These are phyloP conservation scores for Condylostoma magnum DNA, from an alignment of 169 alveolate genomes.

Conservation along the genomic window DNA sequence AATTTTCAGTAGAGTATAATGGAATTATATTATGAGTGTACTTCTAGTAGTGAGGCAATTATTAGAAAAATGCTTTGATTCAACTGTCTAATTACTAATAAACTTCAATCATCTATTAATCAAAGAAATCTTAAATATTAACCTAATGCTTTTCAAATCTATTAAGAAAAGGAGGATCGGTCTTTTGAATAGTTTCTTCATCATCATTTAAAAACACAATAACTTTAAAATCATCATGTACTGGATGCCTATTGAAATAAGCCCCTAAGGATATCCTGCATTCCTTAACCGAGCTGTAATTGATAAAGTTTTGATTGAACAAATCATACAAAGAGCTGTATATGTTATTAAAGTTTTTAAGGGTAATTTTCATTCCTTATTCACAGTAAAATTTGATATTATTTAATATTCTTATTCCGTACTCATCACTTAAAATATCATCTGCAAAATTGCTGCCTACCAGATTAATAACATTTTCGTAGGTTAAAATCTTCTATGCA, in stretches of 20 bases:
- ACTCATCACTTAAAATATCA: neutral
- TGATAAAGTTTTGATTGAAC: constrained; percentile 5
- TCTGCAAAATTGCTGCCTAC: constrained; percentile 4
- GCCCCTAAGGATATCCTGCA: constrained; percentile 49
- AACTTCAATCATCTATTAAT: neutral
- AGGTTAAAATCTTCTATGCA: neutral
- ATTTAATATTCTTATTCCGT: neutral
- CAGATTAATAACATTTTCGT: neutral
- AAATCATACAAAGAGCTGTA: constrained; percentile 29
- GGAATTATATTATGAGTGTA: neutral
- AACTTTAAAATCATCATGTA: constrained; percentile 33
- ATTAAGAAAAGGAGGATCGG: constrained; percentile 52
- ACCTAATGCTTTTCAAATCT: constrained; percentile 54
- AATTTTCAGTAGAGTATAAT: neutral
- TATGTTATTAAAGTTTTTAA: neutral
- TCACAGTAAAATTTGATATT: neutral
- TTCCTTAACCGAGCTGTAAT: constrained; percentile 29
- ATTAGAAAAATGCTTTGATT: neutral
- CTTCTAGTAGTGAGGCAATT: neutral
- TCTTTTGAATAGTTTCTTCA: constrained; percentile 30
- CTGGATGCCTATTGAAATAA: constrained; percentile 17
- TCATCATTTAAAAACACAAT: constrained; percentile 32
- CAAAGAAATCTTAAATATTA: neutral
- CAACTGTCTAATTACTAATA: neutral
- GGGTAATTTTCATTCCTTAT: neutral